Evolutionary conservation across 179 eudicot genomes (phyloP), one percentile per base, ranked within the genome.

Genomic region (Patellifolia procumbens): DNA sequence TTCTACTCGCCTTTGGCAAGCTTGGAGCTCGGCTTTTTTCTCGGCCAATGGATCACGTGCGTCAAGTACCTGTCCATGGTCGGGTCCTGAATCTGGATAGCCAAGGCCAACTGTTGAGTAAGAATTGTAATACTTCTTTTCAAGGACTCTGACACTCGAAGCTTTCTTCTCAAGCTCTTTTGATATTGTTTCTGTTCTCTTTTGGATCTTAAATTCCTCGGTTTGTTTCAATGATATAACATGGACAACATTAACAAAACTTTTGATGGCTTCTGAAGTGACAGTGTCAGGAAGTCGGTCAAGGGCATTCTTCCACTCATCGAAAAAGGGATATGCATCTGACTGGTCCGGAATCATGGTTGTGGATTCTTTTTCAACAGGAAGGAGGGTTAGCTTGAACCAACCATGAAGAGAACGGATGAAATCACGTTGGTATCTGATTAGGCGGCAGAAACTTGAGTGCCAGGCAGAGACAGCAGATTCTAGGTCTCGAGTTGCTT

Each of bases 401-500:
- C 98, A 94, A 74, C 89, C 91, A 24, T 94, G 97, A 72, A 94
- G 97, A 20, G 94, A 89, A 11, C 75, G 75, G 80, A 91, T 79
- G 74, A 94, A 92, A 60, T 94, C 98, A 45, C 98, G 85, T 76
- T 94, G 97, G 78, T 81, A 92, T 77, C 89, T 92, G 37, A 91
- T 78, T 22, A 92, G 84, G 74, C 96, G 96, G 83, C 94, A 89
- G 82, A 92, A 94, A 74, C 97, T 89, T 17, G 97, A 88, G 82
- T 94, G 97, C 98, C 98, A 94, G 64, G 94, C 89, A 24, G 97
- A 88, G 56, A 92, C 90, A 3, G 97, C 94, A 0, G 97, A 89
- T 73, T 94, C 98, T n/a, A 94, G 92, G 78, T 93, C 99, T 22
- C 92, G 91, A 34, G 99, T 95, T 35, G 99, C 97, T 79, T 91